Base-by-base conservation (phyloP, 2,329 filamentous ascomycete genomes). In the Xylaria arbuscula region DNA sequence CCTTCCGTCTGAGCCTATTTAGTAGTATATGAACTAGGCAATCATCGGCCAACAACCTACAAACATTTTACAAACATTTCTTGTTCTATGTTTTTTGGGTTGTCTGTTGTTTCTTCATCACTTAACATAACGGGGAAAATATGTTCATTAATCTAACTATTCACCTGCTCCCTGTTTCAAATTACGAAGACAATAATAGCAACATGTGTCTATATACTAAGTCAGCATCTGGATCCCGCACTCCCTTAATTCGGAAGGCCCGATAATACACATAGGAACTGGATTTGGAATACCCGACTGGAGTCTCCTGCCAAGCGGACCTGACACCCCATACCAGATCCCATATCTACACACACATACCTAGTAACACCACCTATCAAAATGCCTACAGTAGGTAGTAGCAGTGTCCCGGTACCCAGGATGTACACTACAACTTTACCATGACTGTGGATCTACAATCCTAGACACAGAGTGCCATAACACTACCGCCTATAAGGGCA, bases 201-300 rank as follows among this genome's bases (percentile, higher is more conserved):
- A 64, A 48, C 36, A 32, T n/a, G 22, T 22, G 8, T 42, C 60
- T 63, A 28, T 28, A 5, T 28, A 28, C 28, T 28, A 63, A 66
- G 58, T 63, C 58, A 70, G 57, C 64, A 57, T 56, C 51, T 62
- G 54, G 57, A 64, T 24, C 45, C 61, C 66, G 51, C 59, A 55
- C 45, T 54, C 54, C 36, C 66, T 70, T 68, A 57, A 70, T 70
- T 70, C 65, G 66, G 68, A 68, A 66, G 68, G 61, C 13, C 68
- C 68, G 68, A 68, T 51, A n/a, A n/a, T n/a, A n/a, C n/a, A n/a
- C 58, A 66, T 59, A 36, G 54, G 57, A 53, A 32, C 68, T 66
- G 13, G 13, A 70, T 70, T 70, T 70, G 68, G 66, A 70, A 70
- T 70, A 62, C 59, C 62, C 36, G 68, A 58, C 48, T 59, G 34